Evolutionary conservation across 768 basidiomycete genomes (phyloP).

Genomic region (Dacryopinax spathularia): DNA sequence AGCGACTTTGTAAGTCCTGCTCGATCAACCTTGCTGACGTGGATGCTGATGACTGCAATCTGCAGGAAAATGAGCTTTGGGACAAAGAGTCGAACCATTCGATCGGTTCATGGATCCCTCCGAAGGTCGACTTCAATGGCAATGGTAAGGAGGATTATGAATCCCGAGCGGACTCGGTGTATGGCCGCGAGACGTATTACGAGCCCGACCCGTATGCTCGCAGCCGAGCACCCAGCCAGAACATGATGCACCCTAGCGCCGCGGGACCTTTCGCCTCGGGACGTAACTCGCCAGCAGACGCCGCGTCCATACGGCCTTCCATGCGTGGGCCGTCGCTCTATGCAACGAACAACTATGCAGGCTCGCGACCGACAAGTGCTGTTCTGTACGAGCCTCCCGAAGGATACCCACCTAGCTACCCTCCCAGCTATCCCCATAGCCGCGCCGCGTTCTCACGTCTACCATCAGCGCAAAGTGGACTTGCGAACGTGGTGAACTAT

Average conservation of each 20-base stretch:
- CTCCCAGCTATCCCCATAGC: conserved; percentile 1
- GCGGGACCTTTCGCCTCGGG: conserved; percentile 35
- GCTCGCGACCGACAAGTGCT: neutral
- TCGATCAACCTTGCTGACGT: neutral
- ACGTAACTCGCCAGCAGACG: conserved; percentile 44
- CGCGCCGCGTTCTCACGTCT: neutral
- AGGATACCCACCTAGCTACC: neutral
- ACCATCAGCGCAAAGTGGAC: neutral
- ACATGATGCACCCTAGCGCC: conserved; percentile 18
- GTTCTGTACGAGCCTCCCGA: neutral
- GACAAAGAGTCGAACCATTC: conserved; percentile 94
- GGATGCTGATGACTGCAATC: conserved; percentile 3
- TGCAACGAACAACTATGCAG: conserved; percentile 7
- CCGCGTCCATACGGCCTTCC: conserved; percentile 2
- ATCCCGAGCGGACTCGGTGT: conserved; percentile 63
- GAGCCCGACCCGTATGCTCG: conserved; percentile 43
- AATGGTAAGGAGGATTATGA: conserved; percentile 48
- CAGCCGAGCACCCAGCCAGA: conserved; percentile 55
- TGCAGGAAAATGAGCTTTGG: conserved; percentile 87
- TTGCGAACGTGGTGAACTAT: conserved; percentile 1
- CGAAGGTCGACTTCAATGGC: conserved; percentile 34
- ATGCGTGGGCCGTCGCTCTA: conserved; percentile 16
- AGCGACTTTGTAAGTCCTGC: conserved; percentile 64
- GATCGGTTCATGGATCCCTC: conserved; percentile 84
- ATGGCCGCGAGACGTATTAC: conserved; percentile 78